Base-by-base conservation (phyloP, 2,329 filamentous ascomycete species). In the Trichoderma arundinaceum region DNA sequence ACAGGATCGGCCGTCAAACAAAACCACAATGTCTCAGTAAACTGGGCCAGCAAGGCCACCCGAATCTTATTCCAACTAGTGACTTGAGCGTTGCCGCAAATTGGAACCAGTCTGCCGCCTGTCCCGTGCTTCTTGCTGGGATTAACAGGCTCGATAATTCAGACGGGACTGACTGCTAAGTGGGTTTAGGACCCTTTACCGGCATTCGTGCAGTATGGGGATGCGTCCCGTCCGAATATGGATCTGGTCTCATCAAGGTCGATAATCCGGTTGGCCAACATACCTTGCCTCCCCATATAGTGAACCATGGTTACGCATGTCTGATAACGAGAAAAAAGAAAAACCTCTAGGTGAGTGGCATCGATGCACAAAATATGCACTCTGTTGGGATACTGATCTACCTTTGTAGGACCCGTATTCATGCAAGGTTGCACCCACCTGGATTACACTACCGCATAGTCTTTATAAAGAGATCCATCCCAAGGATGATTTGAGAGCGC, bases 251-350 rank as follows among this genome's bases (percentile, higher is more conserved):
- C n/a, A 15, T 56, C n/a, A 15, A 48, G 22, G 60, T 35, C 51
- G 39, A 13, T 2, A 28, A 32, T 48, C 49, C 52, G 48, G 64
- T 64, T 52, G 57, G 38, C 41, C 28, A 57, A 62, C 22, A 12
- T 44, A 41, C 44, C 51, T 66, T 53, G 52, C 35, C 39, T 63
- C 39, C 22, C n/a, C 15, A 38, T 19, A 49, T 64, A 44, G 44
- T 64, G 43, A 66, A 56, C 19, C 38, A 44, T 52, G 52, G 60
- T 17, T 38, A 22, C 67, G 51, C 58, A 67, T 64, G 59, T 68
- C 66, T 69, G 66, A 70, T 48, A 58, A 56, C 48, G 43, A 52
- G 38, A 54, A 54, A 63, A 68, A 43, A 19, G 19, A 43, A 56
- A 43, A 17, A 15, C 22, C 48, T 60, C 52, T 66, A 58, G 65